These are phyloP conservation scores for Beta lomatogona DNA, from an alignment of 179 eudicot genomes.

Conservation along the genomic window DNA sequence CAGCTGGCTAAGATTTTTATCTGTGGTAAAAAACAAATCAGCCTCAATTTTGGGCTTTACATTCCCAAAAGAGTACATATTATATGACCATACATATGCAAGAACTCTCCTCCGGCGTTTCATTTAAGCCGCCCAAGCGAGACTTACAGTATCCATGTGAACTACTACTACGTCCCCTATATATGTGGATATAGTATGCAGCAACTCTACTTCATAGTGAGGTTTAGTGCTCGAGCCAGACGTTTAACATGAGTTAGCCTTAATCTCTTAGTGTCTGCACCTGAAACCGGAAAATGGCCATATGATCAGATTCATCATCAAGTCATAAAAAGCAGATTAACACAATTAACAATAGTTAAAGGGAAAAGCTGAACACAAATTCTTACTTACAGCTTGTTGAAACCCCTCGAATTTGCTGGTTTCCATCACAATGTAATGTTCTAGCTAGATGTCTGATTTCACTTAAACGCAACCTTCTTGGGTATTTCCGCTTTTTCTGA, in stretches of 20 bases:
- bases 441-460: conserved; percentile 55
- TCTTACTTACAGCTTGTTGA: conserved; percentile 28
- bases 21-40: background rate
- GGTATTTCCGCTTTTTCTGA: background rate
- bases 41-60: background rate
- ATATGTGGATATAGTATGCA: background rate
- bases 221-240: conserved; percentile 47
- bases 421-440: conserved; percentile 28
- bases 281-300: conserved; percentile 27
- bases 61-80: background rate
- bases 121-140: background rate
- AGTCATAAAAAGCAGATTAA: background rate
- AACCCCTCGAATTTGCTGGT: conserved; percentile 20
- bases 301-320: conserved; percentile 1
- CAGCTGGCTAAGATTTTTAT: background rate
- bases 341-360: background rate
- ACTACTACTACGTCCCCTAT: background rate
- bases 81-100: background rate
- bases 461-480: conserved; percentile 34
- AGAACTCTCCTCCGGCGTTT: background rate
- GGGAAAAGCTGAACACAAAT: background rate
- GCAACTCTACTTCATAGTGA: background rate
- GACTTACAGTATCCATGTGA: background rate
- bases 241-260: conserved; percentile 52
- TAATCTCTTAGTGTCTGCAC: conserved; percentile 28